phyloP scores from a whole-genome alignment of 345 rosid genomes.

The Euphorbia pulcherrima region DNA sequence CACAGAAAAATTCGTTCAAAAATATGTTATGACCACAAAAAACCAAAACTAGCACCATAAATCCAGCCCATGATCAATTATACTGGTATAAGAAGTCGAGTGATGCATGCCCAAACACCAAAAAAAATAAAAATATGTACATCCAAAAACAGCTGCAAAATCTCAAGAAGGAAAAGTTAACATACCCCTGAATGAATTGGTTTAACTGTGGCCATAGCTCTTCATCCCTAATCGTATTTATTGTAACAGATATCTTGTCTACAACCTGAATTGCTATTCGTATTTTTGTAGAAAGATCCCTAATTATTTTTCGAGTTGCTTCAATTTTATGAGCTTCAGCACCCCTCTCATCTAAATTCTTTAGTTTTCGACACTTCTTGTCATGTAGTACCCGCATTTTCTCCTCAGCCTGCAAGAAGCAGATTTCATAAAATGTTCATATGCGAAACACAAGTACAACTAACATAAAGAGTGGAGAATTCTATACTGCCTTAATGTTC shows the following conservation, averaged over 20 bases:
- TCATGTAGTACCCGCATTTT: constrained; percentile 79
- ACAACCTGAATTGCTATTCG: constrained; percentile 84
- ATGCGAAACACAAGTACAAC: constrained; percentile 6
- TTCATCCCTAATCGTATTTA: constrained; percentile 90
- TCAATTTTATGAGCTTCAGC: constrained; percentile 69
- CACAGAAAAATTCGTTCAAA: not conserved
- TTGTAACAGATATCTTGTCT: constrained; percentile 71
- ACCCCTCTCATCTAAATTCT: constrained; percentile 72
- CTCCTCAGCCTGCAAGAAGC: constrained; percentile 67
- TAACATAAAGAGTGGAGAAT: not conserved
- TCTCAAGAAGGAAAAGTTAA: constrained; percentile 5
- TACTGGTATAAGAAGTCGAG: not conserved
- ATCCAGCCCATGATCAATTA: not conserved
- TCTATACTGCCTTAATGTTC: not conserved
- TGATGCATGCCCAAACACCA: constrained; percentile 1
- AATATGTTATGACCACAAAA: not conserved
- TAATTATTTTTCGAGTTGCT: constrained; percentile 45
- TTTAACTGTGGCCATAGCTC: constrained; percentile 90
- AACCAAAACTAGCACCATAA: not conserved
- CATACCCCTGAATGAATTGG: constrained; percentile 86
- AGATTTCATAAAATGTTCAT: not conserved
- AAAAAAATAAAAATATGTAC: too few species aligned
- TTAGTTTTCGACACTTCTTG: constrained; percentile 62
- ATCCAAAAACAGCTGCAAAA: not conserved
- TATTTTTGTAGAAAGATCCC: constrained; percentile 74